Base-by-base conservation (phyloP, 2,329 filamentous ascomycete genomes). In the Diaporthe australafricana region DNA sequence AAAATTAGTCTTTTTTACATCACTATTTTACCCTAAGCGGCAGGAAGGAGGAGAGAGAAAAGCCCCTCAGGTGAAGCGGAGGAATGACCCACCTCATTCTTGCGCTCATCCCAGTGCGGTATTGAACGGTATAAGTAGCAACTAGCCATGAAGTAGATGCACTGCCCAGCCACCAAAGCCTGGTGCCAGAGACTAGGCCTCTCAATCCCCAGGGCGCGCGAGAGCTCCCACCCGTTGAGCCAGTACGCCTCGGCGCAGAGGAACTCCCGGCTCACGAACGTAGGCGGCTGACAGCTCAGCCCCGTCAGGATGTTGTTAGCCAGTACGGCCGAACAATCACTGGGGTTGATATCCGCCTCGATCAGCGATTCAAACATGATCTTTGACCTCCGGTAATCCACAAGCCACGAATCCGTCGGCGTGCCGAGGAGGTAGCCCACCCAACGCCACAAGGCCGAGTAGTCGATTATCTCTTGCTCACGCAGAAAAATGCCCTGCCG, bases 301-400 rank as follows among this genome's bases (percentile, higher is more conserved):
- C 88, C 88, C 4, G 88, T 86, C 75, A 96, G 91, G 77, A 95
- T 92, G 78, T 95, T 96, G 80, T 92, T 92, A 3, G 92, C 92
- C 32, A 96, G 84, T 8, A 91, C 84, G 56, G 86, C 86, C 0
- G 89, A 91, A 25, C 87, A 92, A 0, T 86, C 81, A 0, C 89
- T 91, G 0, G 93, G 93, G 32, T 87, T 78, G 25, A 95, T 86
- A 79, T 95, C 93, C 35, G 90, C 86, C 35, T 89, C 81, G 22
- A 94, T 80, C 1, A 95, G 82, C 0, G 88, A 89, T 75, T 95
- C 92, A 88, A 94, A 91, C 77, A 90, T 87, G 2, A 84, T 83
- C 75, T 87, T 90, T 2, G 91, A 90, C 42, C 85, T 84, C 7
- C 82, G 81, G 0, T 88, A 85, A 0, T 86, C 88, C 1, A 85